Percentiles rank a stretch among this genome's conserved stretches.
Conservation (phyloP, 306 rosid species). For the Lithocarpus polystachyus region DNA sequence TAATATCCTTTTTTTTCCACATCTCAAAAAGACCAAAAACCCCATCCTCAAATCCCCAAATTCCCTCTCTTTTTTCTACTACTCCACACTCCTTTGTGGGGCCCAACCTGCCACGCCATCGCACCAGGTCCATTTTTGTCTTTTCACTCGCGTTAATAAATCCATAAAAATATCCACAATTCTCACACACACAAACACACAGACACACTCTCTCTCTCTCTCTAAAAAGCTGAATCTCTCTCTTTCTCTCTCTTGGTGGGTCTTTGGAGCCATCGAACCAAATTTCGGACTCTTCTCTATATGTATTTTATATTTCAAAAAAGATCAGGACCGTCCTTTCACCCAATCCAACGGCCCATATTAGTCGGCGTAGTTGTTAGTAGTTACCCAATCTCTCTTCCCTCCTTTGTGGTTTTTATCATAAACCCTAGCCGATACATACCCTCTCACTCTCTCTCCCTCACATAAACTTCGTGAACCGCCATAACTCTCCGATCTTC, state of each 20-base stretch:
- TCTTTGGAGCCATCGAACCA: conserved; percentile 19
- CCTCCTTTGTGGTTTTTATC: conserved; percentile 44
- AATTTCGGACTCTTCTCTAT: not conserved
- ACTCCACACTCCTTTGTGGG: too few species aligned
- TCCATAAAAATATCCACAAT: conserved; percentile 11
- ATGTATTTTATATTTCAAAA: not conserved
- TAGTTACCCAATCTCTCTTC: conserved; percentile 21
- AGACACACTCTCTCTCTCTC: not conserved
- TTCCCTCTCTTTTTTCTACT: not conserved
- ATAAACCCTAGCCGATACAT: conserved; percentile 88
- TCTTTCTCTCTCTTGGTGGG: conserved; percentile 3
- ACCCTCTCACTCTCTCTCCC: conserved; percentile 17
- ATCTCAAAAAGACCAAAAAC: not conserved
- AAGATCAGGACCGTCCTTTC: conserved; percentile 31
- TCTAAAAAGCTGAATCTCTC: not conserved
- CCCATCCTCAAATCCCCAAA: not conserved
- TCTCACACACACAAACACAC: too few species aligned
- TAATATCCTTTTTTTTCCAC: too few species aligned
- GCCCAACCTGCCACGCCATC: not conserved
- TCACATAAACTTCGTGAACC: not conserved
- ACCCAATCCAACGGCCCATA: conserved; percentile 38
- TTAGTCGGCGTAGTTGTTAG: conserved; percentile 34
- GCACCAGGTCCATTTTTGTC: conserved; percentile 9
- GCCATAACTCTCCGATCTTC: conserved; percentile 20
- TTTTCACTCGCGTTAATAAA: not conserved